Conservation (phyloP, 1,284 basidiomycete species). For the Fistulina hepatica region DNA sequence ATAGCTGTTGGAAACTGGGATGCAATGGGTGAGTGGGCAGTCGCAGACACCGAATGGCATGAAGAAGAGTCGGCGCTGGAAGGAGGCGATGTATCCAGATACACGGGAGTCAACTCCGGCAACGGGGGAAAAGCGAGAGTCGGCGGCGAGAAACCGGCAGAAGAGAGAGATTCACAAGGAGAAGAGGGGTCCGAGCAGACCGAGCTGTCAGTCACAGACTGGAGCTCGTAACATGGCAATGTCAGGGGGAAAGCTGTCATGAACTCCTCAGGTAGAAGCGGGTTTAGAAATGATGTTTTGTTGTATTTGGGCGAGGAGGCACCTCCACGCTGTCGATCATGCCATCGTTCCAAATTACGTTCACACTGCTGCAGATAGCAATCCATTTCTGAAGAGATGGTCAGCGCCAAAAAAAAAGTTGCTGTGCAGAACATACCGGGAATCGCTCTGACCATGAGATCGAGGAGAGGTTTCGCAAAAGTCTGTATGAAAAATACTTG, state of each 20-base stretch:
- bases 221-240: too few species aligned
- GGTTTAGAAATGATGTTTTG: slow-evolving; percentile 15
- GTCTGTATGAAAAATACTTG: slow-evolving; percentile 86
- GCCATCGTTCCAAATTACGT: slow-evolving; percentile 59
- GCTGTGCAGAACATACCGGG: slow-evolving; percentile 43
- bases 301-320: slow-evolving; percentile 21
- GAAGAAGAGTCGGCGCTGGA: too few species aligned
- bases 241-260: slow-evolving; percentile 52
- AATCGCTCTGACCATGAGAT: slow-evolving; percentile 59
- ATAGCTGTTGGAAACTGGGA: too few species aligned
- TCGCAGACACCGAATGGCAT: too few species aligned
- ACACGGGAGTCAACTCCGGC: too few species aligned
- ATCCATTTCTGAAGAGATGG: slow-evolving; percentile 41
- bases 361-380: slow-evolving; percentile 52
- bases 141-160: too few species aligned
- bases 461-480: slow-evolving; percentile 77
- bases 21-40: too few species aligned
- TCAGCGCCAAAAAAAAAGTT: background rate
- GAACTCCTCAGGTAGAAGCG: slow-evolving; percentile 39
- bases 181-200: too few species aligned
- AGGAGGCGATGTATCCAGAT: too few species aligned
- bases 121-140: too few species aligned
- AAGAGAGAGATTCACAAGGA: too few species aligned
- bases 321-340: slow-evolving; percentile 35
- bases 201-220: too few species aligned